A percentile compares a stretch with the other conserved stretches of the same genome.
Conservation (phyloP, 1,284 basidiomycete genomes). For the Apiotrichum domesticum region DNA sequence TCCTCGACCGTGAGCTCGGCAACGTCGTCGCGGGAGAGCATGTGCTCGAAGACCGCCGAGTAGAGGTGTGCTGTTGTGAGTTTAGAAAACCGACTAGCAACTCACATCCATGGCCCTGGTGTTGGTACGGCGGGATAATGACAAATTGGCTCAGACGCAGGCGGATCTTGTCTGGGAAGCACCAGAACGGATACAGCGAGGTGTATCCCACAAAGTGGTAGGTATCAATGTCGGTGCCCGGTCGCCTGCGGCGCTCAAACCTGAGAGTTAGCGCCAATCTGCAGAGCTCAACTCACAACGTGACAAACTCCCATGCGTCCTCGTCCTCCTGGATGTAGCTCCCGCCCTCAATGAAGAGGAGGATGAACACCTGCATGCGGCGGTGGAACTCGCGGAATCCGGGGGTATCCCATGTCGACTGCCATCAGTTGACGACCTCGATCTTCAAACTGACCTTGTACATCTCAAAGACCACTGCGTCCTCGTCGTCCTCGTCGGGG, state of each 20-base stretch:
- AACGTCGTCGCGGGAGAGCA: constrained; percentile 61
- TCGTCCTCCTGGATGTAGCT: constrained; percentile 85
- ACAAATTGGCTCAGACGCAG: constrained; percentile 90
- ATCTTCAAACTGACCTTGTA: constrained; percentile 63
- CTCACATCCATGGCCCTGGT: constrained; percentile 82
- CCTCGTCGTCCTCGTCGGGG: constrained; percentile 54
- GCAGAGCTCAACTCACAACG: constrained; percentile 57
- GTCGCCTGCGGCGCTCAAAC: constrained; percentile 72
- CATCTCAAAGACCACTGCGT: constrained; percentile 68
- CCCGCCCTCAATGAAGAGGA: constrained; percentile 92
- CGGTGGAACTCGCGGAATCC: constrained; percentile 89
- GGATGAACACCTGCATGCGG: constrained; percentile 89
- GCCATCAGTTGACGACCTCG: constrained; percentile 3
- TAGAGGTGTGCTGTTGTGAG: constrained; percentile 69
- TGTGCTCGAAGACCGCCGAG: constrained; percentile 73
- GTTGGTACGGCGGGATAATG: constrained; percentile 84
- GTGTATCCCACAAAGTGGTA: constrained; percentile 92
- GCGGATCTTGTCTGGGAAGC: constrained; percentile 79
- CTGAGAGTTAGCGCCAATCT: constrained; percentile 45
- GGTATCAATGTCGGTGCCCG: constrained; percentile 46
- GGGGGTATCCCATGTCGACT: constrained; percentile 78
- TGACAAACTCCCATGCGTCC: constrained; percentile 79
- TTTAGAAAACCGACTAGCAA: constrained; percentile 11
- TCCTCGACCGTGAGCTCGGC: constrained; percentile 94
- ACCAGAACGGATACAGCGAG: constrained; percentile 87